Conservation (phyloP, 2,329 filamentous ascomycete genomes). For the Paracoccidioides lutzii region DNA sequence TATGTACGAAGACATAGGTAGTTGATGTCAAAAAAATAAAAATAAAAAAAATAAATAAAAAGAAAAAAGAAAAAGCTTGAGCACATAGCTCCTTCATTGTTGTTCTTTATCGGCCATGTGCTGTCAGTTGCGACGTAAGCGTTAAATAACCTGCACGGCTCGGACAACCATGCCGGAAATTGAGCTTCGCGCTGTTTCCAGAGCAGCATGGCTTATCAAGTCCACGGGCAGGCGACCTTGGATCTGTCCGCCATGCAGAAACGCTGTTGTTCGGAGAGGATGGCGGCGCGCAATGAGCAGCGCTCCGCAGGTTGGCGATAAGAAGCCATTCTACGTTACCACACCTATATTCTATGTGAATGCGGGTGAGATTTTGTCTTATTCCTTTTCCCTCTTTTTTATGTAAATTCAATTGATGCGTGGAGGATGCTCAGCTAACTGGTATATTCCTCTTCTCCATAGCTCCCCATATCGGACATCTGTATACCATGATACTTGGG, state of each 20-base stretch:
- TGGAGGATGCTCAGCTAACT: background rate
- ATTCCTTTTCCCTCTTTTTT: background rate
- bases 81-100: too few species aligned
- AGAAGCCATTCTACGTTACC: slow-evolving; percentile 88
- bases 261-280: slow-evolving; percentile 11
- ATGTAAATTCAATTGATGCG: background rate
- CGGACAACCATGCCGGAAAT: slow-evolving; percentile 19
- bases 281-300: slow-evolving; percentile 13
- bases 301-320: slow-evolving; percentile 5
- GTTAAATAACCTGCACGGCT: background rate
- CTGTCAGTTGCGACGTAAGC: background rate
- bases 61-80: too few species aligned
- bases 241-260: slow-evolving; percentile 21
- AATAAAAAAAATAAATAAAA: too few species aligned
- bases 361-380: slow-evolving; percentile 48
- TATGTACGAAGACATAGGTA: background rate
- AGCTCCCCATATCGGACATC: slow-evolving; percentile 89
- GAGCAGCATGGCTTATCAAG: slow-evolving; percentile 16
- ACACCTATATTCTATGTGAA: slow-evolving; percentile 99
- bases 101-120: too few species aligned
- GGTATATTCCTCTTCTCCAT: background rate
- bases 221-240: slow-evolving; percentile 14
- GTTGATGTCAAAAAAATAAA: background rate
- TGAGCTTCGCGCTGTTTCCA: slow-evolving; percentile 20
- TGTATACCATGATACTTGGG: slow-evolving; percentile 83